Conservation (phyloP, 352 stramenopile species). For the Hyaloperonospora arabidopsidis region DNA sequence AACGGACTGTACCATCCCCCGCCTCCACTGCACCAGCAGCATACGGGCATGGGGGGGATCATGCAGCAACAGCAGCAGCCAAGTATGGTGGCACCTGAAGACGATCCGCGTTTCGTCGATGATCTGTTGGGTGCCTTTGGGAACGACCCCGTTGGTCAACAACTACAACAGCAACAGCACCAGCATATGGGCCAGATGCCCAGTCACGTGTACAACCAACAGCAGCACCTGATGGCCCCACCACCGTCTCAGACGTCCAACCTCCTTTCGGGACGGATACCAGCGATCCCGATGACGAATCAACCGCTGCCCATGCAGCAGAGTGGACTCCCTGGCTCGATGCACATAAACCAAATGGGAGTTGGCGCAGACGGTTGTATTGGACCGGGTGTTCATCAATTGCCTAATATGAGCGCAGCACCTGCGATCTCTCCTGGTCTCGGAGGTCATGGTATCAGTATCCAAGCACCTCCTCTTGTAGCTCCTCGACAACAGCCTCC, state of each 20-base stretch:
- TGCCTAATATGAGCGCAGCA: constrained; percentile 6
- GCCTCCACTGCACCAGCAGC: constrained; percentile 31
- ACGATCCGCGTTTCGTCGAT: constrained; percentile 63
- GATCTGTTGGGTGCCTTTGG: constrained; percentile 58
- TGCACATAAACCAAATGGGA: constrained; percentile 33
- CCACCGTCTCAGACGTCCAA: constrained; percentile 29
- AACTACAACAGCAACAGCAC: constrained; percentile 38
- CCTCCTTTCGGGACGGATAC: constrained; percentile 18
- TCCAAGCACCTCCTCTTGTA: constrained; percentile 8
- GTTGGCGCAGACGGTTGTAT: constrained; percentile 10
- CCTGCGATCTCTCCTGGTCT: constrained; percentile 1
- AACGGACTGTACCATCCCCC: constrained; percentile 50
- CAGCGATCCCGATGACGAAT: constrained; percentile 24
- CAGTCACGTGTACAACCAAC: constrained; percentile 46
- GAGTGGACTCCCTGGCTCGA: constrained; percentile 16
- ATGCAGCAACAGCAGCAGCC: constrained; percentile 46
- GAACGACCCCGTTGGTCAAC: constrained; percentile 35
- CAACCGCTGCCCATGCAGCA: constrained; percentile 34
- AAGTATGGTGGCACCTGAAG: constrained; percentile 46
- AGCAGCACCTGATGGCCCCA: constrained; percentile 47
- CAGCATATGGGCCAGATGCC: constrained; percentile 46
- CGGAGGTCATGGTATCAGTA: constrained; percentile 8
- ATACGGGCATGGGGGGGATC: constrained; percentile 34
- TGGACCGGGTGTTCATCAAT: constrained; percentile 25
- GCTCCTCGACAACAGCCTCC: constrained; percentile 11